Base-by-base conservation (phyloP, 208 protist genomes). In the Leishmania gerbilli region DNA sequence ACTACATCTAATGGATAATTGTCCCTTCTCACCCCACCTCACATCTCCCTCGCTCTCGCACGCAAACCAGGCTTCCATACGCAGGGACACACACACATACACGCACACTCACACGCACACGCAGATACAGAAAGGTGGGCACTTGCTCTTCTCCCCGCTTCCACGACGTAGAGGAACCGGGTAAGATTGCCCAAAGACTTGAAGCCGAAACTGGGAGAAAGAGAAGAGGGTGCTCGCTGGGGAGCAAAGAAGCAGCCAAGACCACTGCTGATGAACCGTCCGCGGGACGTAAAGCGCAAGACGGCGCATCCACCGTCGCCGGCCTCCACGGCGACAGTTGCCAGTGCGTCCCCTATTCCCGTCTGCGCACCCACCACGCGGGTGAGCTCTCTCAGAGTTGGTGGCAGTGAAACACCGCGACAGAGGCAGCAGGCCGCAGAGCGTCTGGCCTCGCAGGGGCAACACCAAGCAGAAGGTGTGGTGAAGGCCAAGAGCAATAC, bases 361-460 rank as follows among this genome's bases (percentile, higher is more conserved):
- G 37, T 24, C 34, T 34, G 65, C 27, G 11, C 21, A 15, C 15
- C 74, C 40, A 53, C 56, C 19, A 21, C 40, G 24, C 53, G 19
- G 19, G 55, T 60, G 19, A 77, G 47, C 15, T n/a, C 68, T 31
- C 17, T 6, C 67, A 74, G 37, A 21, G 55, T 24, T 4, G 62
- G 67, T 13, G 76, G 71, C 24, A 65, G 7, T 19, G 60, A 19
- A 62, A 80, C 76, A 0, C 71, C 76, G 1, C 76, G 60, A 24
- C 69, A 80, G 37, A 72, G 79, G 60, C 81, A 84, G 37, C 68
- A 76, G 9, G 76, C 76, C 2, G 58, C 81, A 24, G 62, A 71
- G 42, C 76, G 76, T 31, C 9, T 80, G 34, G 31, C 62, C 58
- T 40, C n/a, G 0, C 76, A 55, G 71, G 47, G 77, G 49, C 81